Evolutionary conservation across 805 yeast genomes (phyloP), one percentile per base, ranked within the genome.

Genomic region (Saccharomyces kudriavzevii): DNA sequence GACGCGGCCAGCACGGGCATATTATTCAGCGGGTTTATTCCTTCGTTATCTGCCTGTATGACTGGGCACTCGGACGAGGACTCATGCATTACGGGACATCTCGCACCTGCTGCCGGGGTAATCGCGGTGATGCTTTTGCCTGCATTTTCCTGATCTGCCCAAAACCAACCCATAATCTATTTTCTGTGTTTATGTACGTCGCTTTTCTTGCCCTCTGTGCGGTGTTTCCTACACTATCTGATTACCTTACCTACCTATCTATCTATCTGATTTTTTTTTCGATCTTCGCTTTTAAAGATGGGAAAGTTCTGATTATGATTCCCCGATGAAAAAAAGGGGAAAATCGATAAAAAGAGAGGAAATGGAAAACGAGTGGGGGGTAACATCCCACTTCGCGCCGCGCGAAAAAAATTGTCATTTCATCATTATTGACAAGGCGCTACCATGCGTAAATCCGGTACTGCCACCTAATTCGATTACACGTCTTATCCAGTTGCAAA

Each of bases 131-230:
- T 9, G 27, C 49, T 31, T 13, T 20, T 47, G 22, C 49, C 27
- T 52, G 48, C 24, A 31, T 49, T 29, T 20, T 24, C 28, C 29
- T 43, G 20, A 52, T 77, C 82, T 47, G 92, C 85, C 96, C 96
- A 89, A 67, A 89, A 88, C 89, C 94, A 87, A 60, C 96, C 96
- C 96, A 87, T 92, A 87, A 60, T 96, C 96, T 96, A 87, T 87
- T 8, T 30, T 68, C 11, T 14, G 35, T 30, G 14, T 5, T 30
- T 30, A n/a, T 13, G 11, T 30, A 14, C 6, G 2, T 10, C 17
- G 17, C 10, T 5, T 35, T 13, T 10, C 17, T 17, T 8, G 43
- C 24, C 5, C 24, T 35, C 24, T 27, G 14, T 20, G 43, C 26
- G 45, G 8, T 20, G 10, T 31, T 31, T 4, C 14, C 22, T 24